These are phyloP conservation scores for Coemansia javaensis DNA, from an alignment of 192 early-diverging fungal species.

Conservation along the genomic window DNA sequence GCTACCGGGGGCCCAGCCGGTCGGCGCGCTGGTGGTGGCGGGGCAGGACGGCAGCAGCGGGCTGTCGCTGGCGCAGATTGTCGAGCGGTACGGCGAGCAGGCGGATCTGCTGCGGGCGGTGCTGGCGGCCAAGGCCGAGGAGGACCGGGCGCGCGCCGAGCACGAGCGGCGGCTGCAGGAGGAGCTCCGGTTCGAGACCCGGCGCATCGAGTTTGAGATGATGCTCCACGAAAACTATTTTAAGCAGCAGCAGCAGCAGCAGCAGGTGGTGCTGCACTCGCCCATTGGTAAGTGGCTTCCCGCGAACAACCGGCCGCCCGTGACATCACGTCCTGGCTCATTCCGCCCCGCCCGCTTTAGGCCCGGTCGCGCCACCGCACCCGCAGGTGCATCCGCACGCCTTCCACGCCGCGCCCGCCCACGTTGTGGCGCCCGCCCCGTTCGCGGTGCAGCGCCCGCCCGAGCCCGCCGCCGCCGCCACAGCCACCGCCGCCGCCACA, in stretches of 20 bases:
- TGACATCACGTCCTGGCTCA: too few species aligned
- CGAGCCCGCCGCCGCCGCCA: conserved; percentile 1
- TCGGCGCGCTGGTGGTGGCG: too few species aligned
- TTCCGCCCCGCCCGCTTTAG: too few species aligned
- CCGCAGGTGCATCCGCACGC: too few species aligned
- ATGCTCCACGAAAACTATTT: conserved; percentile 42
- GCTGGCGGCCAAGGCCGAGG: conserved; percentile 40
- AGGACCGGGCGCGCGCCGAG: conserved; percentile 43
- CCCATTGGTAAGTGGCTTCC: conserved; percentile 31
- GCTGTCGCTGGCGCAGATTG: conserved; percentile 26
- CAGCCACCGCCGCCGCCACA: conserved; percentile 6
- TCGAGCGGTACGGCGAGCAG: conserved; percentile 40
- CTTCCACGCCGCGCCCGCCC: too few species aligned
- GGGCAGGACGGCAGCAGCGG: too few species aligned
- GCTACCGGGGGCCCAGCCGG: too few species aligned
- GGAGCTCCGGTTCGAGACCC: conserved; percentile 43
- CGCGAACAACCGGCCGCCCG: too few species aligned
- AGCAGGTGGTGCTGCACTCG: conserved; percentile 38
- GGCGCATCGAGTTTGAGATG: conserved; percentile 50
- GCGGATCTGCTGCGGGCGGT: conserved; percentile 42
- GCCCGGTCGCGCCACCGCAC: background rate
- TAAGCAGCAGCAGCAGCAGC: conserved; percentile 41
- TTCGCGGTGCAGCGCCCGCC: conserved; percentile 19
- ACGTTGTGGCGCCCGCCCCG: conserved; percentile 7
- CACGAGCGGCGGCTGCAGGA: conserved; percentile 44